A percentile compares a stretch with the other conserved stretches of the same genome.
Evolutionary conservation across 2,329 filamentous ascomycete genomes (phyloP).

Genomic region (Penicillium vulpinum): DNA sequence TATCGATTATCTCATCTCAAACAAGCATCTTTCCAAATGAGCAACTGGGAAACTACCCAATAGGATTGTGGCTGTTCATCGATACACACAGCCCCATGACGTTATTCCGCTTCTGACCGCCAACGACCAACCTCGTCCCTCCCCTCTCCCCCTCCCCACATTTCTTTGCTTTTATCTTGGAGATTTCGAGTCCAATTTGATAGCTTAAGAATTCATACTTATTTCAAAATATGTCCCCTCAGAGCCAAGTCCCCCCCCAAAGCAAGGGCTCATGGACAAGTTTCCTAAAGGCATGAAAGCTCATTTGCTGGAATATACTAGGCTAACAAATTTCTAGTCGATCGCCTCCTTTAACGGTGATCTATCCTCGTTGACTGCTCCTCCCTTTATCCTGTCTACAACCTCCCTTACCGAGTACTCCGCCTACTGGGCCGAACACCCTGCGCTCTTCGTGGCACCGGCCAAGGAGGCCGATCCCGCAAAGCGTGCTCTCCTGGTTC

Average conservation of each 20-base stretch:
- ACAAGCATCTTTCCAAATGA: background rate
- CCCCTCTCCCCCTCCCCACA: conserved; percentile 7
- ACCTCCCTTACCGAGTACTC: conserved; percentile 79
- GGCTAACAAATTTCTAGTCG: conserved; percentile 46
- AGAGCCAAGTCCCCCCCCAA: conserved; percentile 40
- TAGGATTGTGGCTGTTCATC: conserved; percentile 7
- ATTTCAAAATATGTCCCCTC: conserved; percentile 34
- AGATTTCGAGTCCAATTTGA: background rate
- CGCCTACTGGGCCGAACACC: conserved; percentile 80
- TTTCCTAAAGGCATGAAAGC: conserved; percentile 46
- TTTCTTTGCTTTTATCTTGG: background rate
- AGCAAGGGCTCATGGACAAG: conserved; percentile 51
- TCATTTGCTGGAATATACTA: background rate
- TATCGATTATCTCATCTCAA: no score
- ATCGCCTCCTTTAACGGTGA: conserved; percentile 82
- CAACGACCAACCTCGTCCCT: conserved; percentile 15
- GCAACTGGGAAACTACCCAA: background rate
- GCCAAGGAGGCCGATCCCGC: conserved; percentile 75
- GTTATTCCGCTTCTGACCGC: conserved; percentile 26
- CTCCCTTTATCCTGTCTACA: conserved; percentile 77
- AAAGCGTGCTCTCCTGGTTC: conserved; percentile 80
- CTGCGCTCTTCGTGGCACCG: conserved; percentile 75
- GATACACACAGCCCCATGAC: conserved; percentile 19
- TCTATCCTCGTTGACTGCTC: conserved; percentile 75
- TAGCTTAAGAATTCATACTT: background rate